phyloP scores from a whole-genome alignment of 106 monocot genomes.

The Agapanthus africanus region DNA sequence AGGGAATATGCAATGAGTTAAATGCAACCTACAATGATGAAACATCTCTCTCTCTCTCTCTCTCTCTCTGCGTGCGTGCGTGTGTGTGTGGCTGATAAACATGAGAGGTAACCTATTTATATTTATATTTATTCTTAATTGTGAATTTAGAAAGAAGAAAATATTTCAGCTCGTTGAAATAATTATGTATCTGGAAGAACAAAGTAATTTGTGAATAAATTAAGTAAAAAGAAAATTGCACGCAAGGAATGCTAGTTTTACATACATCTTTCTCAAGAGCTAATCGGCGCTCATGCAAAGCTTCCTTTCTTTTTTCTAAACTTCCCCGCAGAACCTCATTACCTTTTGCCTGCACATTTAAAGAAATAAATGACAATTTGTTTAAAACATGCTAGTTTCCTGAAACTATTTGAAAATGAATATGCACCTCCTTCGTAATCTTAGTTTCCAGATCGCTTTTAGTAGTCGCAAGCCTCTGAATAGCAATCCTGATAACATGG shows the following conservation, averaged over 20 bases:
- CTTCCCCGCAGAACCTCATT: constrained; percentile 54
- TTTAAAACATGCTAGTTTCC: not conserved
- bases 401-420: not conserved
- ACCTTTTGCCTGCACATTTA: constrained; percentile 53
- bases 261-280: constrained; percentile 85
- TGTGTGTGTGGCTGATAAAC: not conserved
- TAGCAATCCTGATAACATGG: constrained; percentile 27
- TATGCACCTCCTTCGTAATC: constrained; percentile 67
- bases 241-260: not conserved
- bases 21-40: too few species aligned
- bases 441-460: constrained; percentile 68
- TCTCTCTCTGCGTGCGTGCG: too few species aligned
- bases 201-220: constrained; percentile 1
- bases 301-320: constrained; percentile 59
- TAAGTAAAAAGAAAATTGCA: not conserved
- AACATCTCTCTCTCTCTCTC: too few species aligned
- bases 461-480: constrained; percentile 69
- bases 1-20: too few species aligned
- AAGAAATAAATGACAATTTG: constrained; percentile 1
- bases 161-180: not conserved
- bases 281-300: constrained; percentile 42
- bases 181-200: not conserved
- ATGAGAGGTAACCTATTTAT: not conserved
- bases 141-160: not conserved
- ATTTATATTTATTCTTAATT: not conserved